These are phyloP conservation scores for Yamadazyma tumulicola DNA, from an alignment of 805 yeast species.

Conservation along the genomic window DNA sequence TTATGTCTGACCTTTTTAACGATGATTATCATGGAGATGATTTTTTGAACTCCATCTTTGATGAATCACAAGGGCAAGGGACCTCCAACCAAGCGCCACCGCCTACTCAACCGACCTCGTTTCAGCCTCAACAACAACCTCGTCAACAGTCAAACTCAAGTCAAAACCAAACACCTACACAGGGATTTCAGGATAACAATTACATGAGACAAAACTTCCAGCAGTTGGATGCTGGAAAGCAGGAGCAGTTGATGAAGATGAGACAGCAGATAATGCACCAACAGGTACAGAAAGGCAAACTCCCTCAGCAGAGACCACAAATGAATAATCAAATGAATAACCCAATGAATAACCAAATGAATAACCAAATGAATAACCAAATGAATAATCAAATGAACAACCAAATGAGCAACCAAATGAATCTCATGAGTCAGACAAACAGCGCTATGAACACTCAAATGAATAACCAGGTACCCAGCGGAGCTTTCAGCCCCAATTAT, in stretches of 20 bases:
- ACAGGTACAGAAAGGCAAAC: conserved; percentile 15
- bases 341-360: too few species aligned
- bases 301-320: conserved; percentile 12
- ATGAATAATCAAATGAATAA: background rate
- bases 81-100: conserved; percentile 14
- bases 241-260: conserved; percentile 35
- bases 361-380: background rate
- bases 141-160: conserved; percentile 10
- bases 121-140: conserved; percentile 13
- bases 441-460: background rate
- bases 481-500: conserved; percentile 1
- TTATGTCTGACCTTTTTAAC: conserved; percentile 45
- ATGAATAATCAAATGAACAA: background rate
- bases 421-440: too few species aligned
- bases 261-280: conserved; percentile 38
- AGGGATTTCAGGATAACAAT: conserved; percentile 5
- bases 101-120: conserved; percentile 17
- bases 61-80: conserved; percentile 17
- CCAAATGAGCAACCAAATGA: background rate
- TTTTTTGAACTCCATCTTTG: conserved; percentile 35
- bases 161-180: conserved; percentile 1
- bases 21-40: conserved; percentile 33
- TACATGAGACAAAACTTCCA: conserved; percentile 13
- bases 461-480: conserved; percentile 1
- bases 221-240: conserved; percentile 18